Percentiles rank a stretch among this genome's conserved stretches.
phyloP scores from a whole-genome alignment of 345 rosid genomes.

The Clausena lansium region DNA sequence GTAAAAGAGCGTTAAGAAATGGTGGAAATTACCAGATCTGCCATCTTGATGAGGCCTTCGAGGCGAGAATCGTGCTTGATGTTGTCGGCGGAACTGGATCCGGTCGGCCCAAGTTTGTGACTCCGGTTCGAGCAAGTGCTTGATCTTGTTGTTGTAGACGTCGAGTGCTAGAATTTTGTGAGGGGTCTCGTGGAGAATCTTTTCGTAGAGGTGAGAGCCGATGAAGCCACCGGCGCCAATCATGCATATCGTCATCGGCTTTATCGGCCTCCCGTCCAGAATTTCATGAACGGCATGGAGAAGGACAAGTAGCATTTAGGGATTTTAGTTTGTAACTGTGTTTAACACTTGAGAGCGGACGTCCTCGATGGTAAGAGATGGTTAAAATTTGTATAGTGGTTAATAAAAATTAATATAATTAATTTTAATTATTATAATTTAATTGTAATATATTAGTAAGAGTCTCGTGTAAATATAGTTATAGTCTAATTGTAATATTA shows the following conservation, averaged over 20 bases:
- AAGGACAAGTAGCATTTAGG: too few relatives aligned
- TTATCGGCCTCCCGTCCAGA: constrained; percentile 84
- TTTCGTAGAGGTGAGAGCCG: constrained; percentile 95
- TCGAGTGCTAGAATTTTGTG: constrained; percentile 89
- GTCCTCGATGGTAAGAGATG: too few relatives aligned
- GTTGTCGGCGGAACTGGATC: constrained; percentile 96
- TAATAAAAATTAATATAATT: too few relatives aligned
- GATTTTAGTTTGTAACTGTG: too few relatives aligned
- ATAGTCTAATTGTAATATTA: too few relatives aligned
- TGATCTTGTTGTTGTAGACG: constrained; percentile 97
- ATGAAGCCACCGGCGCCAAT: constrained; percentile 99
- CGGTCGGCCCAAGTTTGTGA: constrained; percentile 53
- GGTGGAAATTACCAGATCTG: constrained; percentile 69
- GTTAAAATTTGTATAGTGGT: too few relatives aligned
- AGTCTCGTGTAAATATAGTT: too few relatives aligned
- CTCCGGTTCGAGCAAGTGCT: constrained; percentile 79
- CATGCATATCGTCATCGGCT: constrained; percentile 86
- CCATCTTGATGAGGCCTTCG: constrained; percentile 92
- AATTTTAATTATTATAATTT: too few relatives aligned
- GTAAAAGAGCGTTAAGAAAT: background rate
- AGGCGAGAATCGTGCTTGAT: constrained; percentile 94
- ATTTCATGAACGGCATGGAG: too few relatives aligned
- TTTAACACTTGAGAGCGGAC: too few relatives aligned
- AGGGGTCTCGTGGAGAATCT: constrained; percentile 70
- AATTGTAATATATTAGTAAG: too few relatives aligned